A percentile compares a stretch with the other conserved stretches of the same genome.
Conservation (phyloP, 768 basidiomycete genomes). For the Tylopilus plumbeoviolaceoides region DNA sequence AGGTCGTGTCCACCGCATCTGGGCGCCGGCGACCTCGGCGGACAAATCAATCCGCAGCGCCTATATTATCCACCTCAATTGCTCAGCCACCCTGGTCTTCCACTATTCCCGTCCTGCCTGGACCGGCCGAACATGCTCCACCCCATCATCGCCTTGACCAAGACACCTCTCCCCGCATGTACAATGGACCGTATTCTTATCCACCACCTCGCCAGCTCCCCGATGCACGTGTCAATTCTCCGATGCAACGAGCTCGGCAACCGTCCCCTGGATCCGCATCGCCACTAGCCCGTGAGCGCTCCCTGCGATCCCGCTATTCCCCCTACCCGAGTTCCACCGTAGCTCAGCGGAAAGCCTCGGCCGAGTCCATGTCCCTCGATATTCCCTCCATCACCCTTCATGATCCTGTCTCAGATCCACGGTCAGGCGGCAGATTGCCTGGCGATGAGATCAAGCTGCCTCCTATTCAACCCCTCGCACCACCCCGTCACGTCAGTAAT, state of each 20-base stretch:
- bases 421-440: constrained; percentile 20
- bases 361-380: constrained; percentile 31
- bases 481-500: constrained; percentile 25
- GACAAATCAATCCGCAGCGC: constrained; percentile 37
- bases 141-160: constrained; percentile 26
- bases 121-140: constrained; percentile 19
- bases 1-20: constrained; percentile 61
- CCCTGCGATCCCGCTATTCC: constrained; percentile 36
- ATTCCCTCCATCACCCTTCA: constrained; percentile 34
- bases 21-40: constrained; percentile 61
- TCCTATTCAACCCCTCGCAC: constrained; percentile 37
- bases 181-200: constrained; percentile 28
- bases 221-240: constrained; percentile 27
- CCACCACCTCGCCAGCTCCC: constrained; percentile 27
- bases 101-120: constrained; percentile 36
- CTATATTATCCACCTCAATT: constrained; percentile 31
- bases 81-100: constrained; percentile 46
- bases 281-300: constrained; percentile 22
- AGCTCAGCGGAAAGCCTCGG: constrained; percentile 23
- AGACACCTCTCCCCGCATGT: constrained; percentile 22
- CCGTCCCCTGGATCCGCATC: constrained; percentile 25
- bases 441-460: constrained; percentile 39
- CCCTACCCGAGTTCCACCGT: constrained; percentile 39
- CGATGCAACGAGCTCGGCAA: constrained; percentile 29
- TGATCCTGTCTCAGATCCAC: constrained; percentile 27